Base-by-base conservation (phyloP, 345 rosid genomes). In the Mangifera indica region DNA sequence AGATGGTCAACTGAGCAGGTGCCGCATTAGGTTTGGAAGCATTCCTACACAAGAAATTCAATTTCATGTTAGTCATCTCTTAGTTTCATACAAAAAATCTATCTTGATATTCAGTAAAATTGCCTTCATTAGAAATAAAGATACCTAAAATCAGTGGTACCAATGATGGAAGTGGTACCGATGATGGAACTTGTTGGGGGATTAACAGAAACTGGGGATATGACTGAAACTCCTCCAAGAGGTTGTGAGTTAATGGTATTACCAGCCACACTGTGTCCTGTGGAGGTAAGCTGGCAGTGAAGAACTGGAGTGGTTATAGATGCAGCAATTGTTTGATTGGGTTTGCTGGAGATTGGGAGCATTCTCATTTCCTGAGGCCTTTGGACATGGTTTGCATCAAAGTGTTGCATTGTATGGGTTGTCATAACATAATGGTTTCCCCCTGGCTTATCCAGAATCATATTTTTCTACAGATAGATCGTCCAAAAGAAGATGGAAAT, bases 71-170 rank as follows among this genome's bases (percentile, higher is more conserved):
- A 20, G 72, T 42, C 22, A 56, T 71, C 48, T 25, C 62, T n/a
- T 56, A 10, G 48, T 42, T 0, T 34, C 12, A 14, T 63, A 7
- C 58, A 79, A 54, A 29, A 57, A 42, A n/a, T 15, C 3, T 8
- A 3, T 5, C 10, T 14, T 14, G 22, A 40, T 32, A n/a, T 42
- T 53, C 58, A 26, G 4, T 34, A 76, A 20, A 49, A 48, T 24
- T 7, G 12, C 15, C 18, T 3, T 29, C 22, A 22, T 0, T 60
- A 63, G 66, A 70, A 21, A 29, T 29, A 34, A 42, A 55, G 17
- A 72, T 86, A 90, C 96, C 96, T 85, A 25, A 87, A 87, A 64
- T 87, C 87, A 32, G 96, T 87, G 29, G 89, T 83, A 45, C 89
- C 89, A 48, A 90, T 81, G 52, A 87, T 29, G 32, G 32, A 29